phyloP scores from a whole-genome alignment of 139 green algal species.

The Chlorella sorokiniana region DNA sequence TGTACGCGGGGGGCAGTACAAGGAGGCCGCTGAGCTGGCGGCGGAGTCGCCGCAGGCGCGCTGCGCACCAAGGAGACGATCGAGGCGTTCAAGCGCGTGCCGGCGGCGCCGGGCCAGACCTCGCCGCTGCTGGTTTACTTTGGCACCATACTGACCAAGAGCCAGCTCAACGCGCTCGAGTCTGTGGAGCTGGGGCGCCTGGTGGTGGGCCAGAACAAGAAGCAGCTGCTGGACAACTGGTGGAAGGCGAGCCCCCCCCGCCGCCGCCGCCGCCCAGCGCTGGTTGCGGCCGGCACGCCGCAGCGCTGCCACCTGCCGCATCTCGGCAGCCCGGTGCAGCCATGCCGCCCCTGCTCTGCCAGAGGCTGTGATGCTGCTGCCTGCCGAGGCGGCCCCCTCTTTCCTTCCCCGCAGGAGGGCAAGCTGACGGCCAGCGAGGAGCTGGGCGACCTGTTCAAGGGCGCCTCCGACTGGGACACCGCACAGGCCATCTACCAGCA shows the following conservation, averaged over 20 bases:
- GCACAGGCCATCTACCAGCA: slow-evolving; percentile 91
- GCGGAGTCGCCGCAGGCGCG: slow-evolving; percentile 84
- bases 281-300: no score
- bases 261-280: no score
- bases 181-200: slow-evolving; percentile 92
- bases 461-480: slow-evolving; percentile 85
- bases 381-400: neutral
- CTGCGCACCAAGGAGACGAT: slow-evolving; percentile 80
- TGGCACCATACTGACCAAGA: slow-evolving; percentile 92
- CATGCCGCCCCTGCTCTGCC: no score
- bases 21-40: slow-evolving; percentile 95
- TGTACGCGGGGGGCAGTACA: slow-evolving; percentile 91
- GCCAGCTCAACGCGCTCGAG: slow-evolving; percentile 93
- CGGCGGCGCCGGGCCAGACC: slow-evolving; percentile 86
- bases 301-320: no score
- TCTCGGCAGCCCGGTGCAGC: no score
- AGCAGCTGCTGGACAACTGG: slow-evolving; percentile 98
- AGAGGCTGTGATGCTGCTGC: neutral
- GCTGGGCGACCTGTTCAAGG: slow-evolving; percentile 93
- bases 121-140: slow-evolving; percentile 98
- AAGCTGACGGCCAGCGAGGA: slow-evolving; percentile 97
- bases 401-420: slow-evolving; percentile 48
- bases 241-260: slow-evolving; percentile 84
- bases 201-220: slow-evolving; percentile 98
- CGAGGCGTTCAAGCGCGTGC: slow-evolving; percentile 88